Conservation (phyloP, 2,329 filamentous ascomycete species). For the Didymella exigua region DNA sequence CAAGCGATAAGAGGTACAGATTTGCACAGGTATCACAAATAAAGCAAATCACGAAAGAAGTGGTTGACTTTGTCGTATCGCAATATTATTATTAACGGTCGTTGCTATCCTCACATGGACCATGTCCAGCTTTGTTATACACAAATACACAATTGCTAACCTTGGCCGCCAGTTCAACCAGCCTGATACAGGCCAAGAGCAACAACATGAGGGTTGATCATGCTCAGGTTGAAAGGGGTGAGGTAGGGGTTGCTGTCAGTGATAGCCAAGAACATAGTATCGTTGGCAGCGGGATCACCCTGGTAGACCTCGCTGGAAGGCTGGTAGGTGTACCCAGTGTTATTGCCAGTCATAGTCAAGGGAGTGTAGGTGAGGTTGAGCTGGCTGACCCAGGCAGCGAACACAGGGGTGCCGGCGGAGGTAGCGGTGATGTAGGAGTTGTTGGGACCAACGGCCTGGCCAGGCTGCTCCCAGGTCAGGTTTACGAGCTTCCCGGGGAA, state of each 20-base stretch:
- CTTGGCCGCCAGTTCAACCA: conserved; percentile 58
- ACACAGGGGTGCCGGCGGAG: conserved; percentile 64
- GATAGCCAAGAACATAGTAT: conserved; percentile 78
- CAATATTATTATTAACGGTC: background rate
- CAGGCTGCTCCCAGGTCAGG: conserved; percentile 74
- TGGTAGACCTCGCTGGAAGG: conserved; percentile 71
- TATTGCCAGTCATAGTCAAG: conserved; percentile 67
- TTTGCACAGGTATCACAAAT: too few relatives aligned
- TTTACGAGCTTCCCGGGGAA: conserved; percentile 75
- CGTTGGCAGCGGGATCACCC: conserved; percentile 73
- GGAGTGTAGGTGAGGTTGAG: conserved; percentile 62
- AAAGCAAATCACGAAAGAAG: background rate
- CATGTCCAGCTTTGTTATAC: background rate
- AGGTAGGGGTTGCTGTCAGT: conserved; percentile 71
- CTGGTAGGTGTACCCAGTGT: conserved; percentile 71
- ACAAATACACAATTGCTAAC: background rate
- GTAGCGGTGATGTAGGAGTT: conserved; percentile 76
- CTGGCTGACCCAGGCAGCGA: conserved; percentile 77
- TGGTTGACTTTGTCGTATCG: background rate
- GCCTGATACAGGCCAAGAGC: conserved; percentile 79
- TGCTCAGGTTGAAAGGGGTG: conserved; percentile 76
- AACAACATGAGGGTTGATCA: conserved; percentile 77
- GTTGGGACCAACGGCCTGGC: conserved; percentile 74
- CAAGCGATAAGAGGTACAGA: too few relatives aligned
- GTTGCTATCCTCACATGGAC: background rate